Conservation (phyloP, 2,329 filamentous ascomycete species). For the Fusarium anthophilum region DNA sequence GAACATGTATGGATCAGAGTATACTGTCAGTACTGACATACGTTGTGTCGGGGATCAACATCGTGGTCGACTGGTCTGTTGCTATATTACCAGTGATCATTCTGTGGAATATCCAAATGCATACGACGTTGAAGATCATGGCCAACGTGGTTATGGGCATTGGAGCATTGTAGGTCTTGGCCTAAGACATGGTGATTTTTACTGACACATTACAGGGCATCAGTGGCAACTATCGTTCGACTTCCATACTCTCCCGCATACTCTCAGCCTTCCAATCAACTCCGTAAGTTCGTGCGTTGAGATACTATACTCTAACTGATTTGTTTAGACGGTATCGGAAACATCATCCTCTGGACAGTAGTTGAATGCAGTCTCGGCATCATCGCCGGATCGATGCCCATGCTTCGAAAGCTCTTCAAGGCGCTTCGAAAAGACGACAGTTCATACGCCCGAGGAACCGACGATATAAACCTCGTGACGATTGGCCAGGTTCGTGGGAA, state of each 20-base stretch:
- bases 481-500: conserved; percentile 10
- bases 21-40: conserved; percentile 8
- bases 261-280: not conserved
- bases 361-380: conserved; percentile 17
- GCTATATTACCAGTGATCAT: conserved; percentile 4
- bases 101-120: conserved; percentile 12
- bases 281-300: not conserved
- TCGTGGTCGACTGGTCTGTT: conserved; percentile 11
- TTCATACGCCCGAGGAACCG: not conserved
- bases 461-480: conserved; percentile 4
- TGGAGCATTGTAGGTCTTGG: conserved; percentile 1
- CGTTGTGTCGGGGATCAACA: conserved; percentile 11
- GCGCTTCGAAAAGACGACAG: not conserved
- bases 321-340: not conserved
- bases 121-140: not conserved
- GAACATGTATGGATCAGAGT: conserved; percentile 1
- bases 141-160: not conserved
- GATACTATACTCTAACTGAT: not conserved
- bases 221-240: conserved; percentile 14
- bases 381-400: conserved; percentile 21
- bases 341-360: conserved; percentile 11
- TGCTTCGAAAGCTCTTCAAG: conserved; percentile 19
- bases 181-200: rapidly evolving
- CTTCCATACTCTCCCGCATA: conserved; percentile 16
- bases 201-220: not conserved